Percentiles rank a stretch among this genome's conserved stretches.
Evolutionary conservation across 805 yeast species (phyloP).

Genomic region (Saturnispora dispora): DNA sequence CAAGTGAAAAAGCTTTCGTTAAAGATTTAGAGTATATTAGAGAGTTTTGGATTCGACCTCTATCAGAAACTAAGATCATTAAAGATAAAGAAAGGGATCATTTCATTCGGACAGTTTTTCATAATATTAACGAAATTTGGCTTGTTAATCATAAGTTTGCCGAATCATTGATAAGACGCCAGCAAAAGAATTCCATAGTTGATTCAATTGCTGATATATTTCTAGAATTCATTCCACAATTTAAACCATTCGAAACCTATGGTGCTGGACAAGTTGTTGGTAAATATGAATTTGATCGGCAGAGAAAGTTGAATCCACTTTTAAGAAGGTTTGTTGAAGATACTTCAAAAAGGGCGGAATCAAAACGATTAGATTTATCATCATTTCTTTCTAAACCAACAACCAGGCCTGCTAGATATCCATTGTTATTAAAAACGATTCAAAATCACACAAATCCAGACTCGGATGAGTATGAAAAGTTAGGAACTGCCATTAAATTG

Average conservation of each 20-base stretch:
- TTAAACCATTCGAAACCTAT: slow-evolving; percentile 87
- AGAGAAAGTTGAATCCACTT: slow-evolving; percentile 78
- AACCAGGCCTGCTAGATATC: slow-evolving; percentile 92
- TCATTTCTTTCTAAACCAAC: slow-evolving; percentile 94
- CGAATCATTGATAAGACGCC: slow-evolving; percentile 82
- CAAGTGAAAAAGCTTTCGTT: slow-evolving; percentile 91
- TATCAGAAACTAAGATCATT: slow-evolving; percentile 77
- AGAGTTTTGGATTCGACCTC: slow-evolving; percentile 89
- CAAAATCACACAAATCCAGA: slow-evolving; percentile 74
- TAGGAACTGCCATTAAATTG: slow-evolving; percentile 65
- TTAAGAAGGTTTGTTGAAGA: slow-evolving; percentile 93
- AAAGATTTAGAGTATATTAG: slow-evolving; percentile 88
- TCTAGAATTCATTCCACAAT: slow-evolving; percentile 71
- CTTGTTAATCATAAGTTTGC: slow-evolving; percentile 77
- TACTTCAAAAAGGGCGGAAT: slow-evolving; percentile 74
- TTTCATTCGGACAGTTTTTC: slow-evolving; percentile 85
- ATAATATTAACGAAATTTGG: slow-evolving; percentile 80
- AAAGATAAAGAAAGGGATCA: slow-evolving; percentile 85
- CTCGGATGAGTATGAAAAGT: slow-evolving; percentile 58
- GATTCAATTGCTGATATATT: slow-evolving; percentile 82
- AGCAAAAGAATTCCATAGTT: slow-evolving; percentile 76
- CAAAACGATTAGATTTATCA: slow-evolving; percentile 81
- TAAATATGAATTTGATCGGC: slow-evolving; percentile 89
- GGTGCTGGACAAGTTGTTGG: slow-evolving; percentile 95
- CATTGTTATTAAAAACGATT: slow-evolving; percentile 72